These are phyloP conservation scores for Aspergillus bridgeri DNA, from an alignment of 495 filamentous ascomycete species.

Conservation along the genomic window DNA sequence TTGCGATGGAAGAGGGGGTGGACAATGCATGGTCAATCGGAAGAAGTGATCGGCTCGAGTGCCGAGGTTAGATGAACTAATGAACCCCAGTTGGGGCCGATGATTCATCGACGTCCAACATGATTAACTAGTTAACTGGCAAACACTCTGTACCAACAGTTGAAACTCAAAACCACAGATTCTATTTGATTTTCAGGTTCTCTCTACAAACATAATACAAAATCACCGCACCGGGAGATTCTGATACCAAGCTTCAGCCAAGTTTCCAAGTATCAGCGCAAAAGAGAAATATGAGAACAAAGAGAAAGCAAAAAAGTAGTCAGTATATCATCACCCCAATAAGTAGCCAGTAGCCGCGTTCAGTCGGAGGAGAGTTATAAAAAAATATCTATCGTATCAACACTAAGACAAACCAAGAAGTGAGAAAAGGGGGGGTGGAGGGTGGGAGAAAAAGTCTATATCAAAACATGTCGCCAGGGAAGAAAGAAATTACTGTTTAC, in stretches of 20 bases:
- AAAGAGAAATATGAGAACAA: neutral
- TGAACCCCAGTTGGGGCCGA: neutral
- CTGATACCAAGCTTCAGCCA: neutral
- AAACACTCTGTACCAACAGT: neutral
- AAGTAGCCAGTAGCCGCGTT: neutral
- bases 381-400: slow-evolving; percentile 25
- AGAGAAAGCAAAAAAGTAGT: slow-evolving; percentile 6
- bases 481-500: neutral
- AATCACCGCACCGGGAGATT: neutral
- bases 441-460: neutral
- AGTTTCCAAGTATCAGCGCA: slow-evolving; percentile 12
- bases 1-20: neutral
- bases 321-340: neutral
- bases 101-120: neutral
- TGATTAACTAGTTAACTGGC: neutral
- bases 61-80: slow-evolving; percentile 12
- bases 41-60: neutral
- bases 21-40: neutral
- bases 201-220: neutral
- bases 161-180: neutral
- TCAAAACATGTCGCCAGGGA: neutral
- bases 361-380: slow-evolving; percentile 2
- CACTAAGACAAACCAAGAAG: slow-evolving; percentile 23
- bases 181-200: neutral
- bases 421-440: slow-evolving; percentile 1